Evolutionary conservation across 2,329 filamentous ascomycete genomes (phyloP).

Genomic region (Parastagonospora avenae): DNA sequence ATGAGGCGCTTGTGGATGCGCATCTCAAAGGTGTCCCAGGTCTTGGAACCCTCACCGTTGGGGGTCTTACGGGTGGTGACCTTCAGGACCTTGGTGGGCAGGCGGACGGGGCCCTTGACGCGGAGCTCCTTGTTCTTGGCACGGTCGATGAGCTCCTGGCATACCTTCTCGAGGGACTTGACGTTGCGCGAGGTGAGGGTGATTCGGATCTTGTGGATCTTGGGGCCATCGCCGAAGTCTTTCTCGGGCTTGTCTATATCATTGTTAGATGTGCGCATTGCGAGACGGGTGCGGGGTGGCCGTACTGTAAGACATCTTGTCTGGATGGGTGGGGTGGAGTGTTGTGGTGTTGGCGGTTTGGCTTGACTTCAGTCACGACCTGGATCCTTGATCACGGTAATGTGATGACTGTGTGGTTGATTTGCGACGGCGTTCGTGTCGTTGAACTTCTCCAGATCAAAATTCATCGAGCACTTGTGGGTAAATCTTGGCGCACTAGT

Average conservation of each 20-base stretch:
- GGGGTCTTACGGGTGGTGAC: conserved; percentile 98
- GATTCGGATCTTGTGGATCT: conserved; percentile 98
- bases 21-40: conserved; percentile 99
- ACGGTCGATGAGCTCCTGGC: conserved; percentile 96
- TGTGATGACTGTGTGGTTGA: conserved; percentile 57
- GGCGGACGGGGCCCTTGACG: conserved; percentile 97
- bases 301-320: conserved; percentile 43
- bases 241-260: conserved; percentile 80
- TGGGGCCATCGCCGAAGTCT: conserved; percentile 87
- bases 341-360: conserved; percentile 24
- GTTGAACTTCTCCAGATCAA: conserved; percentile 14
- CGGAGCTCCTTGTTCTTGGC: conserved; percentile 98
- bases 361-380: conserved; percentile 53
- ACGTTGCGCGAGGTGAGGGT: conserved; percentile 96
- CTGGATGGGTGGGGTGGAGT: conserved; percentile 20
- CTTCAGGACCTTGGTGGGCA: conserved; percentile 96
- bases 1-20: conserved; percentile 99
- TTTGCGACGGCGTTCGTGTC: conserved; percentile 37
- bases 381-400: conserved; percentile 55
- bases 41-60: conserved; percentile 99
- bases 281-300: not conserved
- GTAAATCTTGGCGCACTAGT: conserved; percentile 48
- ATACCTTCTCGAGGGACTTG: conserved; percentile 84
- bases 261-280: conserved; percentile 14
- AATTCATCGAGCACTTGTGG: conserved; percentile 7